Evolutionary conservation across 2,329 filamentous ascomycete genomes (phyloP).

Genomic region (Byssochlamys sp.): DNA sequence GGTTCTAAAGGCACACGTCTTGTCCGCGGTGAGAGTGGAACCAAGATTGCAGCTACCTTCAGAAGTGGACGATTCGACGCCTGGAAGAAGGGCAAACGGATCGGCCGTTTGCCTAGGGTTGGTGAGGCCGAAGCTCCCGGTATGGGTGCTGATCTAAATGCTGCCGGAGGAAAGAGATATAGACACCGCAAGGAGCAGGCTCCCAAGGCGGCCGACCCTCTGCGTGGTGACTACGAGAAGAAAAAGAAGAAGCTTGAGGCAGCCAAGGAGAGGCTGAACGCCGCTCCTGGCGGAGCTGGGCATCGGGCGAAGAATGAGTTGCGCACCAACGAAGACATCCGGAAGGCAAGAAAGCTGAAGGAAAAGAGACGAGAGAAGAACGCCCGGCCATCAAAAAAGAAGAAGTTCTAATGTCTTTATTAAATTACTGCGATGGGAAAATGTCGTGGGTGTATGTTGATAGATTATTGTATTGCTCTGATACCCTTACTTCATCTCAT

Average conservation of each 20-base stretch:
- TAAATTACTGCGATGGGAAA: neutral
- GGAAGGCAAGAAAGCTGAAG: constrained; percentile 67
- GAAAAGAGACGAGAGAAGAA: constrained; percentile 79
- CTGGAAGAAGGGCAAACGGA: constrained; percentile 79
- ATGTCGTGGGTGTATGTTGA: neutral
- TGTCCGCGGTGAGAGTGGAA: constrained; percentile 79
- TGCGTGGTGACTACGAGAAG: constrained; percentile 77
- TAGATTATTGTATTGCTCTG: neutral
- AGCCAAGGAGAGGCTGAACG: constrained; percentile 59
- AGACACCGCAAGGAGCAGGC: constrained; percentile 80
- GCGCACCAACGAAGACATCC: constrained; percentile 71
- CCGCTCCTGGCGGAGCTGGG: constrained; percentile 20
- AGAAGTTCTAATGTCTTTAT: constrained; percentile 18
- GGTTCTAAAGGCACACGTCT: constrained; percentile 65
- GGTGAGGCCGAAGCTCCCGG: constrained; percentile 63
- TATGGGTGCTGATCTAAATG: constrained; percentile 20
- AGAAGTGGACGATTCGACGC: constrained; percentile 84
- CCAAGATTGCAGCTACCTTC: constrained; percentile 92
- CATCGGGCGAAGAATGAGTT: constrained; percentile 69
- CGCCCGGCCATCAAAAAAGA: constrained; percentile 63
- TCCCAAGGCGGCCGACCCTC: constrained; percentile 89
- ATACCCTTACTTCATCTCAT: neutral
- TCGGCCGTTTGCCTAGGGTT: constrained; percentile 67
- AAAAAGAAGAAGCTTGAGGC: constrained; percentile 83
- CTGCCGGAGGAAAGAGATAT: constrained; percentile 52